These are phyloP conservation scores for Xylariaceae sp. DNA, from an alignment of 2,329 filamentous ascomycete genomes.

Conservation along the genomic window DNA sequence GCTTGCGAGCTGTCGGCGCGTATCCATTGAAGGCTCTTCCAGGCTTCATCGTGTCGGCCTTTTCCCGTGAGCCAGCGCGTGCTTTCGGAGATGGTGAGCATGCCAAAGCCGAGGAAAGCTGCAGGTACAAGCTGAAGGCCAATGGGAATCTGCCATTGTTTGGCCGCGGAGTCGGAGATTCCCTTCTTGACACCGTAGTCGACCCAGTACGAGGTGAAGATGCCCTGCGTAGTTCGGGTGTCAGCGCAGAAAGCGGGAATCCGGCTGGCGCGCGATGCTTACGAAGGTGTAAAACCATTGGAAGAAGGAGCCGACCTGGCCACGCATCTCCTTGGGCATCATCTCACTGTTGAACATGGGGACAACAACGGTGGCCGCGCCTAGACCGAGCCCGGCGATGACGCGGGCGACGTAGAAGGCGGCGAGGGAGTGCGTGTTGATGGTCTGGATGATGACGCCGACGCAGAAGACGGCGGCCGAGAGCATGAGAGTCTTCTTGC, in stretches of 20 bases:
- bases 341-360: constrained; percentile 34
- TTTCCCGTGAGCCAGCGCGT: constrained; percentile 42
- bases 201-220: constrained; percentile 45
- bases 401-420: constrained; percentile 26
- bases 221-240: constrained; percentile 27
- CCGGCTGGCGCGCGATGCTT: neutral
- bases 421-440: constrained; percentile 31
- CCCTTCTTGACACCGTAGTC: constrained; percentile 37
- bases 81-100: constrained; percentile 41
- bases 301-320: constrained; percentile 41
- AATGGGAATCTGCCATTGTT: constrained; percentile 50
- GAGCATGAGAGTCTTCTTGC: constrained; percentile 25
- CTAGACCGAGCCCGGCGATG: constrained; percentile 24
- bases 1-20: constrained; percentile 32
- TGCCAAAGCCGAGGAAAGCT: constrained; percentile 37
- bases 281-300: constrained; percentile 37
- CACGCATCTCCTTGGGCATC: constrained; percentile 36
- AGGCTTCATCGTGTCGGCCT: constrained; percentile 36
- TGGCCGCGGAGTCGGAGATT: constrained; percentile 22
- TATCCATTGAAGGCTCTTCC: constrained; percentile 42
- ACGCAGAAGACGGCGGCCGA: constrained; percentile 35
- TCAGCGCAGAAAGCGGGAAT: too few species aligned
- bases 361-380: constrained; percentile 27
- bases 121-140: constrained; percentile 42
- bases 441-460: constrained; percentile 34